Conservation (phyloP, 805 yeast genomes). For the Saccharomycopsis oosterbeekiorum region DNA sequence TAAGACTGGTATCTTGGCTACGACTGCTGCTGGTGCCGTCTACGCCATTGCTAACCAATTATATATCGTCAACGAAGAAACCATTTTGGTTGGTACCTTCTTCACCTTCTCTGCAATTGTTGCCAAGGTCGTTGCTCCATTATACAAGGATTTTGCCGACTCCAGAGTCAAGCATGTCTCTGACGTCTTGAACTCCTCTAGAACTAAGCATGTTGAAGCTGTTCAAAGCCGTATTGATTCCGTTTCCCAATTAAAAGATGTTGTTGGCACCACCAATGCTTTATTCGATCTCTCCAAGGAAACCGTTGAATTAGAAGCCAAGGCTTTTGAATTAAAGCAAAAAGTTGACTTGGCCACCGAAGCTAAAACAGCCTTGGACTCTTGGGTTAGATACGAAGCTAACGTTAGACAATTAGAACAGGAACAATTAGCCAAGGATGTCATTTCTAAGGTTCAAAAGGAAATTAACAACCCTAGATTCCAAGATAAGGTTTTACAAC, state of each 20-base stretch:
- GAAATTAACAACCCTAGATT: conserved; percentile 80
- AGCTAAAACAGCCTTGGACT: conserved; percentile 92
- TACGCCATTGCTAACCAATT: conserved; percentile 92
- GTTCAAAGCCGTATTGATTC: conserved; percentile 86
- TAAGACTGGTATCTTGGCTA: conserved; percentile 92
- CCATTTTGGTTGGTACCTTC: conserved; percentile 75
- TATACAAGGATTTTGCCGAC: conserved; percentile 90
- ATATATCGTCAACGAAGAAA: conserved; percentile 89
- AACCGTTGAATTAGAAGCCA: conserved; percentile 92
- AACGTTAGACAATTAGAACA: conserved; percentile 95
- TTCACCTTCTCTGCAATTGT: conserved; percentile 62
- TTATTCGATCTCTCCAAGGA: conserved; percentile 92
- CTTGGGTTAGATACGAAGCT: conserved; percentile 98
- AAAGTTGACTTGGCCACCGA: conserved; percentile 75
- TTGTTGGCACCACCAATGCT: conserved; percentile 82
- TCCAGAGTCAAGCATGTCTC: conserved; percentile 74
- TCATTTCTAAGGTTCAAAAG: conserved; percentile 79
- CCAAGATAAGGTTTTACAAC: conserved; percentile 86
- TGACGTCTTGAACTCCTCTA: conserved; percentile 75
- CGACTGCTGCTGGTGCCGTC: conserved; percentile 87
- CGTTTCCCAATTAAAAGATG: conserved; percentile 84
- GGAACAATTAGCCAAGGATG: conserved; percentile 77
- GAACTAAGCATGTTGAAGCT: conserved; percentile 83
- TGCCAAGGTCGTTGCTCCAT: conserved; percentile 87
- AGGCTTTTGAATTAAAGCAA: conserved; percentile 89